Base-by-base conservation (phyloP, 2,329 filamentous ascomycete genomes). In the Coleophoma eucalyptorum region DNA sequence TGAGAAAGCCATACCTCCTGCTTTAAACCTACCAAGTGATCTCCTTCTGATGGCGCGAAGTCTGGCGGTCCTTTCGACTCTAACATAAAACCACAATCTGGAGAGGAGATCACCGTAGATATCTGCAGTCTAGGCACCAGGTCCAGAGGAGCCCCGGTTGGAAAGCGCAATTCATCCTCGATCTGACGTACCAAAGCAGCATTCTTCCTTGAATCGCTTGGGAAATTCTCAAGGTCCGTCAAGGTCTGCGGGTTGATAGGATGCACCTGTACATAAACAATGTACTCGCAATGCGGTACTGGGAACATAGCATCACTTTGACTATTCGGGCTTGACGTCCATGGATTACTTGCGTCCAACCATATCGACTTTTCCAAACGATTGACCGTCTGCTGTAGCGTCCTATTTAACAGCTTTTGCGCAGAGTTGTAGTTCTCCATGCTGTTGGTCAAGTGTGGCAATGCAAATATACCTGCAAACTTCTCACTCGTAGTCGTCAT, bases 401-500 rank as follows among this genome's bases (percentile, higher is more conserved):
- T 92, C 56, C 79, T 75, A 61, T 93, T 89, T 34, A 97, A 74
- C 15, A 96, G 72, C 46, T 73, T 72, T 62, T 86, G 67, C 71
- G 83, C 76, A 54, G 79, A 76, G 62, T 71, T 66, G 62, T 78
- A 83, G 45, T 80, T 73, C 3, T 72, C 70, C 19, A 72, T 63
- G 5, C 77, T 80, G 15, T 89, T 79, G 1, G 88, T 77, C 47
- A 99, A 78, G 67, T 97, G 91, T 21, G 94, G 92, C 43, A 97
- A 73, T 2, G 86, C 88, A 66, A 96, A 96, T 50, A 97, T 86
- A 41, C 94, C 92, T n/a, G 87, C 83, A 63, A 94, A 94, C 72
- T 96, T 97, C 64, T 96, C 89, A 67, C 91, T 97, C 44, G 91
- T 93, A 1, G 93, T 97, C 2, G 87, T 89, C 65, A 97, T 73